phyloP scores from a whole-genome alignment of 106 monocot genomes.

The Apostasia shenzhenica region DNA sequence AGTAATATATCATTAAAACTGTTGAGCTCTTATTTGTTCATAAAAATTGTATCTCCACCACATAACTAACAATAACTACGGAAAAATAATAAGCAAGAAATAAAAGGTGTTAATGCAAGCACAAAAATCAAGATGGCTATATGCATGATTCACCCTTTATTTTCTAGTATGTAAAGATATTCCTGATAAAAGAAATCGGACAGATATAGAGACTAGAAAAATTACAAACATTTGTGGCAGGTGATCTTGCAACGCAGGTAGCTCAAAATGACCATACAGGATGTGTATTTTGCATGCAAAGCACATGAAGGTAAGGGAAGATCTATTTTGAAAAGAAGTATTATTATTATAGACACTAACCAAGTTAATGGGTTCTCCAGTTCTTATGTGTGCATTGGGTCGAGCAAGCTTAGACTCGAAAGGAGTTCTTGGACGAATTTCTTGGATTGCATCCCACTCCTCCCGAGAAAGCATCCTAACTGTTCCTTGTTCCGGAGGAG shows the following conservation, averaged over 20 bases:
- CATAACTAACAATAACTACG: too few species aligned
- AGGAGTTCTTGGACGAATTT: constrained; percentile 92
- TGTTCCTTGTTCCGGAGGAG: constrained; percentile 76
- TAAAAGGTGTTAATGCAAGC: too few species aligned
- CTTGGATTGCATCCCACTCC: constrained; percentile 96
- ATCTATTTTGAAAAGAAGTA: too few species aligned
- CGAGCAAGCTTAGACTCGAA: constrained; percentile 94
- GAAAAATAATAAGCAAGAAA: too few species aligned
- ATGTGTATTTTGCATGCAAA: not conserved
- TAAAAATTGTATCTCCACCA: too few species aligned
- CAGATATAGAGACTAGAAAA: not conserved
- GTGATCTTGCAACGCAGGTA: not conserved
- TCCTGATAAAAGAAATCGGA: not conserved
- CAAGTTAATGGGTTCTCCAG: constrained; percentile 78
- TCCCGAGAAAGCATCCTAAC: constrained; percentile 93
- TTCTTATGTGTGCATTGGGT: constrained; percentile 90
- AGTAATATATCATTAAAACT: too few species aligned
- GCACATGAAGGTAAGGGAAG: not conserved
- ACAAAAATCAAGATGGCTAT: too few species aligned
- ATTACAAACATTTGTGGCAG: not conserved
- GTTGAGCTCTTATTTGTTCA: too few species aligned
- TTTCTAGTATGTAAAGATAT: not conserved
- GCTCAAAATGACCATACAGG: not conserved
- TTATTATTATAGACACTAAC: constrained; percentile 20
- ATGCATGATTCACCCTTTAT: too few species aligned